Base-by-base conservation (phyloP, 305 asterid genomes). In the Stenogyne calaminthoides region DNA sequence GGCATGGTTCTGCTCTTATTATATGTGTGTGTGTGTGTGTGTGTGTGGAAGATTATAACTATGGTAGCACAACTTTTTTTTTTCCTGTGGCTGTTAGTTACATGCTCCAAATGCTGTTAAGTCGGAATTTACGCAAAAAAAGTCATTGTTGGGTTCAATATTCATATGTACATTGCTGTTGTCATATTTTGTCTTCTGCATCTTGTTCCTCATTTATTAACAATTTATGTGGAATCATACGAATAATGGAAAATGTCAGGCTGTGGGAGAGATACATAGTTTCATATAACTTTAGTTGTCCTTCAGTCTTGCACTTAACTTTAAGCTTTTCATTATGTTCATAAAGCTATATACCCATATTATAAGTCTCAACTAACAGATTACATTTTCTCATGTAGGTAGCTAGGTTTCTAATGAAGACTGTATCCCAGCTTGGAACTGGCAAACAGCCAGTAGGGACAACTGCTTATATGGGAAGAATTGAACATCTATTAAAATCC, bases 351-450 rank as follows among this genome's bases (percentile, higher is more conserved):
- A 8, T 19, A 42, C 4, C 22, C 32, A 10, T 2, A 6, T 73
- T 32, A 69, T 37, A 66, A 42, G 22, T 27, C 74, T 72, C 57
- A 51, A 47, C 72, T 69, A 77, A 74, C 63, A 58, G 56, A 19
- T 71, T 71, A 4, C 42, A 25, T 2, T 54, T 65, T 70, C 69
- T 80, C 60, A 25, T 82, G 80, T 71, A 95, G 99, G 99, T 95
- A 70, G 96, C 99, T 44, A 89, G 98, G 88, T 81, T 95, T 85
- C 97, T 95, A 76, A 83, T 92, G 95, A 95, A 95, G 88, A 92
- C 97, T 36, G 88, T 88, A 57, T 86, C 99, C 76, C 93, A 87
- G 84, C 84, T 92, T 76, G 93, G 89, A 76, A 73, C 86, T 61
- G 96, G 91, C 37, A 92, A 89, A 80, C 79, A 72, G 80, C 96